Evolutionary conservation across 179 eudicot species (phyloP), one percentile per base, ranked within the genome.

Genomic region (Silene vulgaris): DNA sequence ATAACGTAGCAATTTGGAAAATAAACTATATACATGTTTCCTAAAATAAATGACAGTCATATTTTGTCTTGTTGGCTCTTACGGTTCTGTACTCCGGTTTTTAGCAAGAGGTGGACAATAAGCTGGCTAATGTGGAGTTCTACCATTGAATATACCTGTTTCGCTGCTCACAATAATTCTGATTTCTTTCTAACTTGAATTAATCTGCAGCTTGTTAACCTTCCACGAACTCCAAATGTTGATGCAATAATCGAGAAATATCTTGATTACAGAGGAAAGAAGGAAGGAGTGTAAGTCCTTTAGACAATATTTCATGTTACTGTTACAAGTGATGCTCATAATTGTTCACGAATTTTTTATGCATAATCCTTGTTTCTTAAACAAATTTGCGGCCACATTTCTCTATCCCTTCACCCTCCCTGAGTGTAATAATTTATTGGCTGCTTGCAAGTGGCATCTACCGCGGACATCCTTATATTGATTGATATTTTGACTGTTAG

Each of bases 171-270:
- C 29, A 16, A 28, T 12, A 12, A 1, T 12, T 68, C 72, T 40
- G 28, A 45, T 48, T 21, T 70, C 32, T 3, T 43, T 70, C 65
- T 72, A 5, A 37, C 20, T 8, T 59, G 56, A 56, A 21, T 29
- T 80, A 35, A 45, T 65, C 56, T 84, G 78, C 88, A 91, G 97
- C 90, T 91, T 77, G 91, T 91, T 74, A 86, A 81, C 76, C 92
- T 91, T 84, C 97, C 97, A 0, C 89, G 97, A 62, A 75, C 75
- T 23, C 95, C 97, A 32, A 91, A 81, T 79, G 90, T 88, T 23
- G 86, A 84, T 75, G 87, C 82, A 68, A 86, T 91, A 80, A 59
- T 88, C 56, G 77, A 82, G 71, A 87, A 86, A 80, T 91, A 91
- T 87, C 85, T 64, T 65, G 90, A 86, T 63, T 81, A 85, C 76